Base-by-base conservation (phyloP, 2,329 filamentous ascomycete species). In the Colletotrichum sp. region DNA sequence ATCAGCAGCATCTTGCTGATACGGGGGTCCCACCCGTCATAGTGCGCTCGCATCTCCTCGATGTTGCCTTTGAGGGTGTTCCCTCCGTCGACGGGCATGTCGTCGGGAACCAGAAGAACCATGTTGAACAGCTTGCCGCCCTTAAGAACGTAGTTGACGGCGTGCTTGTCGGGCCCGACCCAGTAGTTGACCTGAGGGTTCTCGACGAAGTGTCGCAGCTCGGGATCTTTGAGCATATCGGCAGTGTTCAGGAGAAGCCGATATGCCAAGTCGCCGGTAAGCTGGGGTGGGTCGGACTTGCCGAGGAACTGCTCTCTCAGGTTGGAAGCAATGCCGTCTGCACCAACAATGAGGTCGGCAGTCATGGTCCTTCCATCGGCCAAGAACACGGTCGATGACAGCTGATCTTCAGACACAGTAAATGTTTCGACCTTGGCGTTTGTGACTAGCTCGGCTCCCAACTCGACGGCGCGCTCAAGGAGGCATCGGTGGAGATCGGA, bases 11-110 rank as follows among this genome's bases (percentile, higher is more conserved):
- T 84, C 79, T 92, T 93, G 21, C 87, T 83, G 43, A 91, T 89
- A 2, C 84, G 83, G 1, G 90, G 89, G 78, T 93, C 91, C 91
- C 91, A 93, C 58, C 88, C 87, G 61, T 87, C 83, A 77, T 89
- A 92, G 7, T 89, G 83, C 1, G 86, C 86, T 7, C 82, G 80
- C 85, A 87, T 87, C 78, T 86, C 85, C 38, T 89, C 83, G 5
- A 91, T 86, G 70, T 88, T 88, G 5, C 88, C 89, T 16, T 87
- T 83, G 1, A 89, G 83, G 0, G 84, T 83, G 76, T 77, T 77
- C 2, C 77, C 76, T 62, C 72, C 48, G 12, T 71, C 68, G 10
- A 61, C 24, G 2, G 85, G 84, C 60, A 89, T 79, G 67, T 88
- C 85, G 75, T 89, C 88, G 0, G 87, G 87, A 16, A 84, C 84